These are phyloP conservation scores for Drosera capensis DNA, from an alignment of 148 eudicot species.

Conservation along the genomic window DNA sequence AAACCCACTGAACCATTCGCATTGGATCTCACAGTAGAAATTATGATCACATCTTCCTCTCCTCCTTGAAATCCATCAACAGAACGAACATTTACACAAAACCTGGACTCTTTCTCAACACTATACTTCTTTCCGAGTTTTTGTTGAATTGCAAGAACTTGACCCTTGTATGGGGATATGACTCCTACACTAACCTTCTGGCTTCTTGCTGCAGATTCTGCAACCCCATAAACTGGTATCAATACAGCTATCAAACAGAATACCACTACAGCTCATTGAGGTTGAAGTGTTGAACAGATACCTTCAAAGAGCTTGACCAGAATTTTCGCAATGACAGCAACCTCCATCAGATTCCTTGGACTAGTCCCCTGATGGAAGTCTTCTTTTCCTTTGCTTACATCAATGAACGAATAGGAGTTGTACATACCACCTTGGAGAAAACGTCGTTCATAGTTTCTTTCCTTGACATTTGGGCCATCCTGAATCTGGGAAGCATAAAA, in stretches of 20 bases:
- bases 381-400: constrained; percentile 30
- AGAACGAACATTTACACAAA: constrained; percentile 24
- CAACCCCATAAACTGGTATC: background rate
- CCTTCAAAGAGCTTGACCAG: background rate
- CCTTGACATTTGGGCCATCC: constrained; percentile 24
- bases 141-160: constrained; percentile 29
- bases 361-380: constrained; percentile 8
- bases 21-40: constrained; percentile 40
- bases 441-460: constrained; percentile 6
- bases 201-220: background rate
- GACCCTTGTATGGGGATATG: constrained; percentile 39
- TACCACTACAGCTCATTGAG: background rate
- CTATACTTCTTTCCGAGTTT: constrained; percentile 15
- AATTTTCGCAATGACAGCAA: constrained; percentile 3
- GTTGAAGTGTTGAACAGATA: background rate
- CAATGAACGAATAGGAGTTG: constrained; percentile 28
- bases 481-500: constrained; percentile 24
- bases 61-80: constrained; percentile 48
- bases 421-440: constrained; percentile 19
- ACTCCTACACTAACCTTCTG: constrained; percentile 27
- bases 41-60: constrained; percentile 41
- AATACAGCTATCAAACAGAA: background rate
- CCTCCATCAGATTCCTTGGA: too few species aligned
- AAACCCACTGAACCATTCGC: constrained; percentile 18
- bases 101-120: constrained; percentile 7